Base-by-base conservation (phyloP, 495 filamentous ascomycete species). In the Aspergillus baeticus region DNA sequence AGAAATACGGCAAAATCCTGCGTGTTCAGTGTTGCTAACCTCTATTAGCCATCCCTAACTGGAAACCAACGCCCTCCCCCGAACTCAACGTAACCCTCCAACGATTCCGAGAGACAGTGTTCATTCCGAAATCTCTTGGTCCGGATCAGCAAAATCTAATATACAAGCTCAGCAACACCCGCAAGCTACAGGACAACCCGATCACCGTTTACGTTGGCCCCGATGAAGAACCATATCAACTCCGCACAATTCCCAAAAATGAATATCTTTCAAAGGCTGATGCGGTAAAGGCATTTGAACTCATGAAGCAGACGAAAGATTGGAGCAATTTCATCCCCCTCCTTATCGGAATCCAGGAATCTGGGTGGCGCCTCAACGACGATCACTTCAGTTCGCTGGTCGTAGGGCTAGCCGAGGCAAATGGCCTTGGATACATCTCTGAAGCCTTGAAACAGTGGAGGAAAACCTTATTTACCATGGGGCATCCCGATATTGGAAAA, bases 61-160 rank as follows among this genome's bases (percentile, higher is more conserved):
- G 86, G 62, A 50, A 62, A 4, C 62, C 74, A n/a, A 79, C 77
- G n/a, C 76, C 76, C 29, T 77, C 76, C 50, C 54, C 71, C 33
- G 72, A 84, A 61, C 70, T 87, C 52, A 73, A 85, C 58, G 55
- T 69, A 36, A 66, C 75, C 23, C 79, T 87, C 54, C 55, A 66
- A 51, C 73, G 62, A n/a, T 80, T 88, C 69, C 84, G 85, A 55
- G 62, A 79, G 54, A 76, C 85, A 43, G 71, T 87, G 64, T 84
- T 92, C 68, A 77, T 91, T 13, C 86, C 87, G 1, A 61, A 71
- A 7, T 82, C 83, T 60, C 81, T 92, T 3, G 62, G 72, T n/a
- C 46, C 55, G 11, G 72, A 71, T 2, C 85, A 89, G 60, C 76
- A 74, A 59, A 76, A 76, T 45, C 76, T 79, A 43, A 72, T 89